These are phyloP conservation scores for Cladochytrium replicatum DNA, from an alignment of 192 early-diverging fungal species.

Conservation along the genomic window DNA sequence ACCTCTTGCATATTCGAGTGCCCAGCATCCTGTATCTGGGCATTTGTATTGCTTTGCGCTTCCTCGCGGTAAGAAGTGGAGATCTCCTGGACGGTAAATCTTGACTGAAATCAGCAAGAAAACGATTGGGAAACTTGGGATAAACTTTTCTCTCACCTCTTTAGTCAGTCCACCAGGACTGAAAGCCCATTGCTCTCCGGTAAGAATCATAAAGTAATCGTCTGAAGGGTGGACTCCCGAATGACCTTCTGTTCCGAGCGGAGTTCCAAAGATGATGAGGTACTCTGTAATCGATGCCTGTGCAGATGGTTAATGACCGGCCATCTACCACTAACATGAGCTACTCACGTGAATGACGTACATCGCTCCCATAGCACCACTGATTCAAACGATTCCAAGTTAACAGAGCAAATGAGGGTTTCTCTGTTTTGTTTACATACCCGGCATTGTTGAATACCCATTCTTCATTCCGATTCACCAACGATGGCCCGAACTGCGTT, in stretches of 20 bases:
- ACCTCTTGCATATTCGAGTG: slow-evolving; percentile 34
- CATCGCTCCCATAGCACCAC: slow-evolving; percentile 39
- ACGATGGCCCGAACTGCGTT: slow-evolving; percentile 25
- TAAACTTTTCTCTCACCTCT: slow-evolving; percentile 13
- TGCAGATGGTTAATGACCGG: background rate
- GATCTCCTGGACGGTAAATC: slow-evolving; percentile 26
- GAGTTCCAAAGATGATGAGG: slow-evolving; percentile 35
- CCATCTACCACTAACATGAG: background rate
- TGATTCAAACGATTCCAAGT: too few relatives aligned
- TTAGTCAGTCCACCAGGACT: slow-evolving; percentile 20
- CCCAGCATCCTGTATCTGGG: slow-evolving; percentile 30
- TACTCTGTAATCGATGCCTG: slow-evolving; percentile 33
- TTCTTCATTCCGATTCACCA: slow-evolving; percentile 25
- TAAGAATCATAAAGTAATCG: slow-evolving; percentile 36
- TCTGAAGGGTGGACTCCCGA: slow-evolving; percentile 31
- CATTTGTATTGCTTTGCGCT: slow-evolving; percentile 33
- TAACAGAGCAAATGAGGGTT: too few relatives aligned
- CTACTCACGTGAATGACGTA: slow-evolving; percentile 23
- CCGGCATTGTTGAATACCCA: slow-evolving; percentile 41
- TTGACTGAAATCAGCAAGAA: slow-evolving; percentile 1
- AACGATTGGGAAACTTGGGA: background rate
- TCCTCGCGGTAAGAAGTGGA: slow-evolving; percentile 31
- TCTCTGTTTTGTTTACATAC: background rate
- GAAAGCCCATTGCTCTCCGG: slow-evolving; percentile 37
- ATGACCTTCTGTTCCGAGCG: slow-evolving; percentile 36